Evolutionary conservation across 2,329 filamentous ascomycete species (phyloP), one percentile per base, ranked within the genome.

Genomic region (Podosphaera fusca): DNA sequence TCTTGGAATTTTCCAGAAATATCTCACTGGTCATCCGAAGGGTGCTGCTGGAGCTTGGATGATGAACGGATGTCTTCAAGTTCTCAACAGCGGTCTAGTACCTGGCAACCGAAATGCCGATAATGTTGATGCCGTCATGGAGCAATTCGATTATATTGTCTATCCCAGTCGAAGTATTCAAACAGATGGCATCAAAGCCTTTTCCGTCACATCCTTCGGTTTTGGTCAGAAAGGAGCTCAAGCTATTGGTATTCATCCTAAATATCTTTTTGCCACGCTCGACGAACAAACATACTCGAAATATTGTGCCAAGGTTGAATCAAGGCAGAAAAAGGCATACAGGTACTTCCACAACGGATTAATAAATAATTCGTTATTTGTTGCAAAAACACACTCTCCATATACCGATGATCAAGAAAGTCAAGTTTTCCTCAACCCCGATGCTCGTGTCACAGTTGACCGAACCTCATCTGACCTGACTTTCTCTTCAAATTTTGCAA

Each of bases 171-270:
- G 86, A 65, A 85, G 81, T 70, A 89, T 98, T 64, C 92, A 98
- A 75, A 98, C 92, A 6, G 92, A 98, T 66, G 92, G 92, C 61
- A 78, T 98, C 76, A 98, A 96, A 74, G 94, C 92, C 12, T 96
- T 98, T 78, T 95, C 88, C 0, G 87, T 98, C 61, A 98, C 94
- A 5, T 98, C 94, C 0, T 98, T 98, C 70, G 92, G 92, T 71
- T 98, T 98, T 75, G 92, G 92, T 64, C 92, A 98, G 72, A 98
- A 98, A 80, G 92, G 92, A 68, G 87, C 92, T 33, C 94, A 98
- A 71, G 90, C 85, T 49, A 94, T 98, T 66, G 92, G 90, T 75
- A 84, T 98, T 56, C 92, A 98, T 70, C 87, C 94, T 67, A 90
- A 85, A 72, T 98, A 96, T 71, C 79, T 98, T 58, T 98, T 84